A percentile compares a stretch with the other conserved stretches of the same genome.
Evolutionary conservation across 768 basidiomycete genomes (phyloP).

Genomic region (Tylopilus balloui): DNA sequence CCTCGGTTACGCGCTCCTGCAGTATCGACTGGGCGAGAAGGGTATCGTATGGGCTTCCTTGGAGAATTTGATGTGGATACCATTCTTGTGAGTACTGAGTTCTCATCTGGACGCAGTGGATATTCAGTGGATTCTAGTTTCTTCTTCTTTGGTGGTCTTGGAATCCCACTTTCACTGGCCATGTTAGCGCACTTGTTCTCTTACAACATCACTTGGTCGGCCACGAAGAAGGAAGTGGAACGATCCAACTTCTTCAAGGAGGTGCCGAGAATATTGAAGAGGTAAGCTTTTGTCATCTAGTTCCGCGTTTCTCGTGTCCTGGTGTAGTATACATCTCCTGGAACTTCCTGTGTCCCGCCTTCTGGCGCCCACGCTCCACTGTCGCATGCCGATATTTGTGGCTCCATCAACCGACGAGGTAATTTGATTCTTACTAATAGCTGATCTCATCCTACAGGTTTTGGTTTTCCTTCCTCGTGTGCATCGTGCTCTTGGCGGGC

Average conservation of each 20-base stretch:
- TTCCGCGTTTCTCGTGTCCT: background rate
- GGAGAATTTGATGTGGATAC: slow-evolving; percentile 28
- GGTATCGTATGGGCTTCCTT: slow-evolving; percentile 20
- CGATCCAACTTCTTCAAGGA: slow-evolving; percentile 89
- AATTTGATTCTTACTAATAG: slow-evolving; percentile 14
- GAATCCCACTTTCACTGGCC: slow-evolving; percentile 49
- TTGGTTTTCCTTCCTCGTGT: slow-evolving; percentile 41
- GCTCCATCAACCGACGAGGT: slow-evolving; percentile 4
- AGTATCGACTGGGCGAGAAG: slow-evolving; percentile 60
- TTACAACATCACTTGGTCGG: slow-evolving; percentile 55
- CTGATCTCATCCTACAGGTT: slow-evolving; percentile 21
- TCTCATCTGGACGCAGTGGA: background rate
- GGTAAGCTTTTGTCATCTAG: slow-evolving; percentile 15
- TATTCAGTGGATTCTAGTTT: slow-evolving; percentile 25
- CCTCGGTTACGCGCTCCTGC: slow-evolving; percentile 64
- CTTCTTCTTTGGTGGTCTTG: slow-evolving; percentile 57
- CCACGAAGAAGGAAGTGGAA: slow-evolving; percentile 79
- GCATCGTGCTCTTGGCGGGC: slow-evolving; percentile 48
- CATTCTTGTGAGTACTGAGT: slow-evolving; percentile 35
- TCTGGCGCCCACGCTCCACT: background rate
- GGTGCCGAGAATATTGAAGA: slow-evolving; percentile 72
- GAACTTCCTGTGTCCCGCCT: background rate
- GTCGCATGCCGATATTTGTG: background rate
- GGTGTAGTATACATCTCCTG: background rate
- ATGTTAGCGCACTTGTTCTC: slow-evolving; percentile 54